These are phyloP conservation scores for Panaeolus papilionaceus DNA, from an alignment of 768 basidiomycete genomes.

Conservation along the genomic window DNA sequence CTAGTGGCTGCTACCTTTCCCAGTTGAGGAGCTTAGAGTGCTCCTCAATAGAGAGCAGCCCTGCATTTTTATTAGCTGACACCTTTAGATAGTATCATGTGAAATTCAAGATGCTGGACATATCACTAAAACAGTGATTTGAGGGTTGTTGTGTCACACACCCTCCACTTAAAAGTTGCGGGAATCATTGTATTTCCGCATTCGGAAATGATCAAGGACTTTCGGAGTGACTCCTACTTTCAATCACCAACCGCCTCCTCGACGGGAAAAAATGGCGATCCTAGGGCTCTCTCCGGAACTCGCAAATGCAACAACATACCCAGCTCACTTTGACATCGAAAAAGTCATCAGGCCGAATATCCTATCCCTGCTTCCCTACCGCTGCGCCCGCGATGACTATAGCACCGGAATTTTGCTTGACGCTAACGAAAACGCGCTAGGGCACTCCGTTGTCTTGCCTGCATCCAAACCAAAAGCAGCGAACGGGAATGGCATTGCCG, in stretches of 20 bases:
- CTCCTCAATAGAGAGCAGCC: too few relatives aligned
- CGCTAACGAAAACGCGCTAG: conserved; percentile 96
- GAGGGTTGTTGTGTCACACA: too few relatives aligned
- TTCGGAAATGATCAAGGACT: neutral
- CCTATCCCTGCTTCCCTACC: conserved; percentile 88
- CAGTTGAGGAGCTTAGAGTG: too few relatives aligned
- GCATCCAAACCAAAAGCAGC: conserved; percentile 17
- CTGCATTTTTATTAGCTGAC: too few relatives aligned
- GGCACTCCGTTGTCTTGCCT: conserved; percentile 69
- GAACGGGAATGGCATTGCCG: conserved; percentile 16
- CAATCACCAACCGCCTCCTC: neutral
- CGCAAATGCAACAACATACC: conserved; percentile 50
- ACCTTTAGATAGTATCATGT: too few relatives aligned
- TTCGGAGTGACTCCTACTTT: neutral
- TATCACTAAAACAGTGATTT: too few relatives aligned
- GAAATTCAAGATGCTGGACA: too few relatives aligned
- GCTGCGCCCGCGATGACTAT: conserved; percentile 97
- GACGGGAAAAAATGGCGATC: conserved; percentile 57
- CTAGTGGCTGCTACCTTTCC: too few relatives aligned
- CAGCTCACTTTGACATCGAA: conserved; percentile 87
- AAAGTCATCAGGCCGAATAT: conserved; percentile 92
- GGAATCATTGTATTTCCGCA: too few relatives aligned
- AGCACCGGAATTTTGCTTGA: conserved; percentile 90
- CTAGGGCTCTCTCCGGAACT: conserved; percentile 54
- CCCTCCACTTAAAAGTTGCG: too few relatives aligned